These are phyloP conservation scores for Lasiosphaeria hispida DNA, from an alignment of 495 filamentous ascomycete genomes.

Conservation along the genomic window DNA sequence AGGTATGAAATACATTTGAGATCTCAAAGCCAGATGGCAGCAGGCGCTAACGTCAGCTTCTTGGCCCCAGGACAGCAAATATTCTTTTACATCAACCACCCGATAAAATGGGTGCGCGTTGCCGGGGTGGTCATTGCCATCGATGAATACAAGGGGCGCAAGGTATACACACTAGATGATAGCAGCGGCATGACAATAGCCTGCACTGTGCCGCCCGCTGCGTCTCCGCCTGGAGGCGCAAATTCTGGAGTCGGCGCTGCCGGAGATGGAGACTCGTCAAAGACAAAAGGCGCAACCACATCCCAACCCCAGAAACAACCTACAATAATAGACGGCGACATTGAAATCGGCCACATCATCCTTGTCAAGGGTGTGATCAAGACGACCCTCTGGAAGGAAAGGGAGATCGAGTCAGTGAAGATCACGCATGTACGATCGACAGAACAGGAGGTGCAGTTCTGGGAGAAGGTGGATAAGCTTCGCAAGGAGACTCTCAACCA, in stretches of 20 bases:
- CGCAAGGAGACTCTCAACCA: constrained; percentile 58
- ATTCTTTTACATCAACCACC: constrained; percentile 83
- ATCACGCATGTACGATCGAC: constrained; percentile 58
- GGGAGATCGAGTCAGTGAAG: constrained; percentile 70
- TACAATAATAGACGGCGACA: constrained; percentile 24
- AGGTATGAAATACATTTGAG: constrained; percentile 45
- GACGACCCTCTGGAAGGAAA: constrained; percentile 54
- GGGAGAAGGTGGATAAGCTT: constrained; percentile 65
- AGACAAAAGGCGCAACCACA: constrained; percentile 2
- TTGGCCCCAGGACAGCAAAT: constrained; percentile 59
- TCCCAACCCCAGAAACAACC: background rate
- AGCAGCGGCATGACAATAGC: constrained; percentile 78
- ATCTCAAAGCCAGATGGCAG: background rate
- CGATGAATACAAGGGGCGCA: constrained; percentile 58
- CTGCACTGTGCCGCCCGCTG: constrained; percentile 27
- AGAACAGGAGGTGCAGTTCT: constrained; percentile 75
- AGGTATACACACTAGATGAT: constrained; percentile 76
- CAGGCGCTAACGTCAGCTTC: background rate
- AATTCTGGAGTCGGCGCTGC: background rate
- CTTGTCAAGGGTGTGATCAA: constrained; percentile 75
- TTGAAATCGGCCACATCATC: constrained; percentile 67
- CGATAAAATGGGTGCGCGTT: constrained; percentile 79
- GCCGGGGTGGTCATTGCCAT: constrained; percentile 76
- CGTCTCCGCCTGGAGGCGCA: background rate
- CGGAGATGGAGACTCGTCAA: background rate